These are phyloP conservation scores for Aspergillus pseudoterreus DNA, from an alignment of 2,329 filamentous ascomycete species.

Conservation along the genomic window DNA sequence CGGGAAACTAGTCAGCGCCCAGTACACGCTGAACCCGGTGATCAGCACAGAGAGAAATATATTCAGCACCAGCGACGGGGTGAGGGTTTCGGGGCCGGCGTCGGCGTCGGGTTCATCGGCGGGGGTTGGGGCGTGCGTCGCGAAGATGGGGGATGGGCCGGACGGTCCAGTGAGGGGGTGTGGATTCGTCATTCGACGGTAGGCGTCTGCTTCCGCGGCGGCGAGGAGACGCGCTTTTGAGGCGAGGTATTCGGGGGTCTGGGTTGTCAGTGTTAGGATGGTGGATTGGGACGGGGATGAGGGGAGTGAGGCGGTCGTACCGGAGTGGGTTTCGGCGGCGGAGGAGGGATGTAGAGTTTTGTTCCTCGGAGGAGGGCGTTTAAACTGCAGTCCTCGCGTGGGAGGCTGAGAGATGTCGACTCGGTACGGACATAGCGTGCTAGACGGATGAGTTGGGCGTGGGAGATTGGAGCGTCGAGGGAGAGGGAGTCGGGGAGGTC, in stretches of 20 bases:
- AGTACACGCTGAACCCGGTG: conserved; percentile 47
- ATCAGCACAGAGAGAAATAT: conserved; percentile 83
- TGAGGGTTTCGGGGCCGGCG: conserved; percentile 43
- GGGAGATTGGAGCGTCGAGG: conserved; percentile 37
- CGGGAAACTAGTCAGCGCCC: conserved; percentile 37
- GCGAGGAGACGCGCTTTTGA: conserved; percentile 81
- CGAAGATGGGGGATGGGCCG: conserved; percentile 44
- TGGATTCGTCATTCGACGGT: conserved; percentile 74
- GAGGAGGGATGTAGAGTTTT: conserved; percentile 72
- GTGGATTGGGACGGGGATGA: not conserved
- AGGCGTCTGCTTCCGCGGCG: conserved; percentile 76
- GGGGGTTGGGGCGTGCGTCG: conserved; percentile 55
- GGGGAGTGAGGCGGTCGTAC: conserved; percentile 45
- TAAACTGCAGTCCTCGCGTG: conserved; percentile 45
- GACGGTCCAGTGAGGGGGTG: conserved; percentile 52
- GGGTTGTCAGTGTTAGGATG: not conserved
- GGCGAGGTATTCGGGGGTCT: conserved; percentile 74
- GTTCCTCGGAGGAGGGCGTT: conserved; percentile 70
- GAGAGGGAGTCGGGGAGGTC: conserved; percentile 29
- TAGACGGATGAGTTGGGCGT: conserved; percentile 38
- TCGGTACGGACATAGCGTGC: conserved; percentile 26
- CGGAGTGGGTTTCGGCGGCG: conserved; percentile 71
- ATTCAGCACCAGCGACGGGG: conserved; percentile 70
- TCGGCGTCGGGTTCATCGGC: conserved; percentile 37
- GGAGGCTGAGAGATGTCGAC: not conserved